These are phyloP conservation scores for Ailanthus altissimus DNA, from an alignment of 345 rosid species.

Conservation along the genomic window DNA sequence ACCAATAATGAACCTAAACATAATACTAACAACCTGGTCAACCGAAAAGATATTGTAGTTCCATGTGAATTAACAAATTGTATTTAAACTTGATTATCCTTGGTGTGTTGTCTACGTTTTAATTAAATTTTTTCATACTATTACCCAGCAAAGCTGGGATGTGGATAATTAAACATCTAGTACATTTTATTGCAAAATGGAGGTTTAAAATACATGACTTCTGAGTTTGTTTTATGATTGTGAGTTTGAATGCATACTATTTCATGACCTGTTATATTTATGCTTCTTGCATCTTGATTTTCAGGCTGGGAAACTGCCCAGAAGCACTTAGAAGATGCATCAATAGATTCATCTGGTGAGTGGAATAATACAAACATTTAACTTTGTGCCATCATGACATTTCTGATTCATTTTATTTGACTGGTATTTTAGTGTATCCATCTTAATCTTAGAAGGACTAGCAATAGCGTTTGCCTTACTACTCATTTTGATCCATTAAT, in stretches of 20 bases:
- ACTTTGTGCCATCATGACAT: not conserved
- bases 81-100: not conserved
- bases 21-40: too few species aligned
- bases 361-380: slow-evolving; percentile 19
- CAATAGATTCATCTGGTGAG: slow-evolving; percentile 76
- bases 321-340: slow-evolving; percentile 48
- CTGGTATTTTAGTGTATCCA: not conserved
- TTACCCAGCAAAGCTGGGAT: not conserved
- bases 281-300: slow-evolving; percentile 32
- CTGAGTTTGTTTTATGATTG: not conserved
- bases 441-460: not conserved
- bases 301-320: slow-evolving; percentile 79
- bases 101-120: not conserved
- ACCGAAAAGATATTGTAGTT: not conserved
- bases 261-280: slow-evolving; percentile 7
- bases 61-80: not conserved
- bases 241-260: slow-evolving; percentile 9
- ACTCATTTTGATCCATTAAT: not conserved
- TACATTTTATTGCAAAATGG: not conserved
- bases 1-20: too few species aligned
- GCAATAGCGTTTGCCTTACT: not conserved
- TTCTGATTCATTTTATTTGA: not conserved
- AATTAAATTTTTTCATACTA: not conserved
- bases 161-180: not conserved
- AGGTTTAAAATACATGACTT: not conserved